Evolutionary conservation across 306 rosid genomes (phyloP).

Genomic region (Oxytropis ochrocephala): DNA sequence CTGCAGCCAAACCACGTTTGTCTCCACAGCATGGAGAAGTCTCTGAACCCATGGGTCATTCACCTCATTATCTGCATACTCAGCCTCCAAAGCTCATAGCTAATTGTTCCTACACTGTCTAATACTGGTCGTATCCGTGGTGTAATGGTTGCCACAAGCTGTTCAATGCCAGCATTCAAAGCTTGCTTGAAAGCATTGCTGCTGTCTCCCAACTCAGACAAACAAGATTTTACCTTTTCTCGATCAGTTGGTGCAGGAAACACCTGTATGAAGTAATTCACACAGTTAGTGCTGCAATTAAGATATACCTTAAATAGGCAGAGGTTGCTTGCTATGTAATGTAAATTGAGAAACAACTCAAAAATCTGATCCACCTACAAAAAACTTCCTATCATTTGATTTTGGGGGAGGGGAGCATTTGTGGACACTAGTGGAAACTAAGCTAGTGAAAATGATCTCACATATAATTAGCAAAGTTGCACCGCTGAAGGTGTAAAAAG

Average conservation of each 20-base stretch:
- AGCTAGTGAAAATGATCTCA: background rate
- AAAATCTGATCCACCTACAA: background rate
- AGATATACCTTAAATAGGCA: background rate
- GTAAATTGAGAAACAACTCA: background rate
- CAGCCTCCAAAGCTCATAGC: slow-evolving; percentile 84
- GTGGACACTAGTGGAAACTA: background rate
- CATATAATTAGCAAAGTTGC: background rate
- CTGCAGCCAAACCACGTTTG: slow-evolving; percentile 80
- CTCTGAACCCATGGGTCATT: slow-evolving; percentile 99
- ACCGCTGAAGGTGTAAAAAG: background rate
- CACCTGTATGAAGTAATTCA: slow-evolving; percentile 40
- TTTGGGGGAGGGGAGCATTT: background rate
- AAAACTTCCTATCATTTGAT: background rate
- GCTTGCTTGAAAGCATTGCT: slow-evolving; percentile 88
- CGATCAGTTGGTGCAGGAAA: slow-evolving; percentile 78
- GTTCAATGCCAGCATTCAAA: slow-evolving; percentile 69
- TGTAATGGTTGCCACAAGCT: slow-evolving; percentile 69
- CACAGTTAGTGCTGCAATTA: background rate
- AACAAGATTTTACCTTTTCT: slow-evolving; percentile 86
- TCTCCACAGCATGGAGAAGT: slow-evolving; percentile 90
- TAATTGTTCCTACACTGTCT: slow-evolving; percentile 76
- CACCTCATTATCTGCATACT: slow-evolving; percentile 90
- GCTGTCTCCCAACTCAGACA: slow-evolving; percentile 83
- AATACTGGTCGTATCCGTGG: slow-evolving; percentile 80
- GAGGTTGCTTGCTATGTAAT: no score